A percentile compares a stretch with the other conserved stretches of the same genome.
These are phyloP conservation scores for Microthyrium microscopicum DNA, from an alignment of 2,329 filamentous ascomycete genomes.

Conservation along the genomic window DNA sequence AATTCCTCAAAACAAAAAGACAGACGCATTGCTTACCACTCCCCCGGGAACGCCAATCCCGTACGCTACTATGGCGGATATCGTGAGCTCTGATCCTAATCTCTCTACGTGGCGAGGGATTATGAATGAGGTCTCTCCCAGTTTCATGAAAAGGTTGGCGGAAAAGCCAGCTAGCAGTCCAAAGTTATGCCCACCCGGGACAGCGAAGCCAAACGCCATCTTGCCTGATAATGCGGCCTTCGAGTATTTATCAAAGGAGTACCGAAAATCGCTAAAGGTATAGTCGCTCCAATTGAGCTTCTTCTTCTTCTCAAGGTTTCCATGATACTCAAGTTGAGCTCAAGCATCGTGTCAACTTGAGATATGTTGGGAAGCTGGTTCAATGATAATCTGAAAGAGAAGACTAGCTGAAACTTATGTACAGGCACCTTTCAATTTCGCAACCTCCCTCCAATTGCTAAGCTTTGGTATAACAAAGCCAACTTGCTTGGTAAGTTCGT, in stretches of 20 bases:
- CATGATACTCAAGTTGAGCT: too few species aligned
- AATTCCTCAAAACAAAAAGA: not conserved
- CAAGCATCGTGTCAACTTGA: too few species aligned
- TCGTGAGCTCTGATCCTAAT: constrained; percentile 1
- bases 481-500: too few species aligned
- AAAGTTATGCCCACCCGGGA: not conserved
- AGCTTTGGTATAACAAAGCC: not conserved
- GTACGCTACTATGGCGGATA: constrained; percentile 1
- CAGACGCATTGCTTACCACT: not conserved
- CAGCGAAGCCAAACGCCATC: not conserved
- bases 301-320: too few species aligned
- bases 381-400: too few species aligned
- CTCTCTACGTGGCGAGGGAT: not conserved
- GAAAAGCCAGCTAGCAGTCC: not conserved
- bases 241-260: not conserved
- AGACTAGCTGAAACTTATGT: too few species aligned
- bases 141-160: not conserved
- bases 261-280: too few species aligned
- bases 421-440: constrained; percentile 2
- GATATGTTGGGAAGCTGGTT: too few species aligned
- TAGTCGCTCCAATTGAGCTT: too few species aligned
- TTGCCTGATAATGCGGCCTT: not conserved
- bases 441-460: not conserved
- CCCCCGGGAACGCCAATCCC: not conserved
- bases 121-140: not conserved